Percentiles rank a stretch among this genome's conserved stretches.
Evolutionary conservation across 495 filamentous ascomycete species (phyloP).

Genomic region (Aspergillus mulundensis): DNA sequence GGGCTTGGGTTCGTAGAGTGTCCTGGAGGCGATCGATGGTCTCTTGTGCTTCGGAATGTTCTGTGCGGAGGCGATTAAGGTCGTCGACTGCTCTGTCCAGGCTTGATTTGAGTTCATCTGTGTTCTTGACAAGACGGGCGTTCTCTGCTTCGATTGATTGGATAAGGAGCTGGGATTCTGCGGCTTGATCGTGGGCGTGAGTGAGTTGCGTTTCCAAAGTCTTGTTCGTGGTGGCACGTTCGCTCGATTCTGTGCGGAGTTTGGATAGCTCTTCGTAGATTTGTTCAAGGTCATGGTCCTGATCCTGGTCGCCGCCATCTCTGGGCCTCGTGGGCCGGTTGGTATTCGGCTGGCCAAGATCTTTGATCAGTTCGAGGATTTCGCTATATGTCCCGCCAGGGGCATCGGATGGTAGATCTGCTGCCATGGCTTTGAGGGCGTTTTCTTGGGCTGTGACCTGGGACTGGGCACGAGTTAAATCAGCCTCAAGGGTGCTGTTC

Average conservation of each 20-base stretch:
- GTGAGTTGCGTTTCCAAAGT: constrained; percentile 32
- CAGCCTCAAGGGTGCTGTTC: constrained; percentile 40
- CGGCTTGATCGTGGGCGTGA: constrained; percentile 33
- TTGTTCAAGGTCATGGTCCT: constrained; percentile 18
- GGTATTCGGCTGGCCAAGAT: constrained; percentile 26
- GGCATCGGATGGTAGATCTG: constrained; percentile 32
- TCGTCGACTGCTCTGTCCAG: constrained; percentile 35
- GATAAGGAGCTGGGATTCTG: constrained; percentile 40
- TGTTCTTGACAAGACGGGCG: constrained; percentile 30
- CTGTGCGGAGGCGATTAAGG: constrained; percentile 29
- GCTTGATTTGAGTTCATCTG: constrained; percentile 32
- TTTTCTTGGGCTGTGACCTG: constrained; percentile 43
- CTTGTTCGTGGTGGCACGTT: constrained; percentile 24
- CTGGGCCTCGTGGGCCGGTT: constrained; percentile 21
- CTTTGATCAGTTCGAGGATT: constrained; percentile 41
- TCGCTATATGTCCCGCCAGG: constrained; percentile 40
- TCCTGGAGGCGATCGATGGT: constrained; percentile 88
- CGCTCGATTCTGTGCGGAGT: constrained; percentile 29
- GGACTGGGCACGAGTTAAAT: constrained; percentile 38
- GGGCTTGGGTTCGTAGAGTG: constrained; percentile 45
- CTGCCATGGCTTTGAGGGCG: constrained; percentile 39
- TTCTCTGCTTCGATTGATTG: constrained; percentile 48
- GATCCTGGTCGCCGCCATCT: constrained; percentile 14
- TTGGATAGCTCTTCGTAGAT: constrained; percentile 28
- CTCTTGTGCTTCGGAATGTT: constrained; percentile 44